A percentile compares a stretch with the other conserved stretches of the same genome.
Conservation (phyloP, 2,329 filamentous ascomycete species). For the Thielaviopsis euricoi region DNA sequence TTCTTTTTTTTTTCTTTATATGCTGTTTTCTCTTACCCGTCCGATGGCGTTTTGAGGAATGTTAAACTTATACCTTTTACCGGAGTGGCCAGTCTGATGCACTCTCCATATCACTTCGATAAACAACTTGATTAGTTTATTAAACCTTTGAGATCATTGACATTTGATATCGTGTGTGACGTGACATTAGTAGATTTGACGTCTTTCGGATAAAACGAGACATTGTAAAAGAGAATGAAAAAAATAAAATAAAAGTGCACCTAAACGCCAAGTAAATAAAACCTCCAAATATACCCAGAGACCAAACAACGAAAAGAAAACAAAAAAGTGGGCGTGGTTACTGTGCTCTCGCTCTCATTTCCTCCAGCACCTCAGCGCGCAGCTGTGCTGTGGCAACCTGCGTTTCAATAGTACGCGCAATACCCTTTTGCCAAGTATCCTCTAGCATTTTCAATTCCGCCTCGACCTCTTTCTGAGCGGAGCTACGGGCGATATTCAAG, state of each 20-base stretch:
- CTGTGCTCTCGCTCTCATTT: slow-evolving; percentile 25
- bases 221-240: no score
- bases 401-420: slow-evolving; percentile 68
- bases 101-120: not conserved
- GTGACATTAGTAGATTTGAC: no score
- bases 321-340: no score
- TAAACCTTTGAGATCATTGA: not conserved
- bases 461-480: slow-evolving; percentile 51
- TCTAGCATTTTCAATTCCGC: slow-evolving; percentile 62
- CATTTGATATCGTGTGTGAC: not conserved
- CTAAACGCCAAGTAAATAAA: not conserved
- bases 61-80: not conserved
- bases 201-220: no score
- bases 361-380: slow-evolving; percentile 47
- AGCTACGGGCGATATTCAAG: slow-evolving; percentile 53
- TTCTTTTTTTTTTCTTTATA: not conserved
- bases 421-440: slow-evolving; percentile 61
- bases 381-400: slow-evolving; percentile 69
- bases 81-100: not conserved
- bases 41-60: slow-evolving; percentile 10
- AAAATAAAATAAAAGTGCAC: no score
- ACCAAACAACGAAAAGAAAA: not conserved
- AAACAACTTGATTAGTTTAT: not conserved
- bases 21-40: slow-evolving; percentile 1
- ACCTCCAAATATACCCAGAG: not conserved